Conservation (phyloP, 768 basidiomycete species). For the Boletus reticuloceps region DNA sequence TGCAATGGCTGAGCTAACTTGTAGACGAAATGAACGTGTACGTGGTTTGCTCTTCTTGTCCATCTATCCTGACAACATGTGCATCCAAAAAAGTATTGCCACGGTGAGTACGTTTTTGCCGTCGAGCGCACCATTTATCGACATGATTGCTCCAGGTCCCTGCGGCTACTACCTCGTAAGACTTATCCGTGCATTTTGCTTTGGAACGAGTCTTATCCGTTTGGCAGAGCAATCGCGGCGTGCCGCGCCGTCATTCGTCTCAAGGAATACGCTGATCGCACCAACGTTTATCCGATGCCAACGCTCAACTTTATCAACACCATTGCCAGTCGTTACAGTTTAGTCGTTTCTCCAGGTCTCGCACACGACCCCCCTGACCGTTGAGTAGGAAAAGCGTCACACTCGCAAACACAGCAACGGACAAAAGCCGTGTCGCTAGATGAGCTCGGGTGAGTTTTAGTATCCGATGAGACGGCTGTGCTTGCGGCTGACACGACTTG, state of each 20-base stretch:
- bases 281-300: slow-evolving; percentile 14
- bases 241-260: slow-evolving; percentile 67
- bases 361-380: not conserved
- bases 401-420: slow-evolving; percentile 7
- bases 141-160: slow-evolving; percentile 44
- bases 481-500: not conserved
- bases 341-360: not conserved
- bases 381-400: slow-evolving; percentile 14
- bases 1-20: not conserved
- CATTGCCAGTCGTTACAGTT: slow-evolving; percentile 19
- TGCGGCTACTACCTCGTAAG: slow-evolving; percentile 63
- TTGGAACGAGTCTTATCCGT: slow-evolving; percentile 2
- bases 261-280: slow-evolving; percentile 46
- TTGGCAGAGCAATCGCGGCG: slow-evolving; percentile 40
- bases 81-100: slow-evolving; percentile 15
- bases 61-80: slow-evolving; percentile 1
- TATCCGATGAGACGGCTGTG: not conserved
- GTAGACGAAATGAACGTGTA: slow-evolving; percentile 29
- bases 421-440: slow-evolving; percentile 17
- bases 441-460: slow-evolving; percentile 13
- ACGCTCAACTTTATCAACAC: slow-evolving; percentile 23
- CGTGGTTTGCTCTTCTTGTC: not conserved
- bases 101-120: slow-evolving; percentile 13
- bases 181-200: not conserved
- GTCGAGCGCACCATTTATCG: not conserved